Percentiles rank a stretch among this genome's conserved stretches.
Conservation (phyloP, 129 eudicot genomes). For the Apium graveolens region DNA sequence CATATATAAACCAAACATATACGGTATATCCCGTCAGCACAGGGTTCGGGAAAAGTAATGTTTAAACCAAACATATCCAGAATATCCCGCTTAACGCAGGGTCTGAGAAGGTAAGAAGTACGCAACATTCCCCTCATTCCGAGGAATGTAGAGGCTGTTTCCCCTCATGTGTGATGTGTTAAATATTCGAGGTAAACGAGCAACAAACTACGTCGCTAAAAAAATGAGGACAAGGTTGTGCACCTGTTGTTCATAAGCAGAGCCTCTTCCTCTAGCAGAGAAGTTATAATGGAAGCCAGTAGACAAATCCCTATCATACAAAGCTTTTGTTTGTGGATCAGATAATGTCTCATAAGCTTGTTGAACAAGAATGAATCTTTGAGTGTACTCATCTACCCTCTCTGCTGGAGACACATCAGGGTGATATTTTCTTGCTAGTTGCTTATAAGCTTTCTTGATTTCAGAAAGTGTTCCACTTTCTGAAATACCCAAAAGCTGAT, state of each 20-base stretch:
- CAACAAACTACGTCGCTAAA: background rate
- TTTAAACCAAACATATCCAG: too few species aligned
- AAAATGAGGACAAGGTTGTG: too few species aligned
- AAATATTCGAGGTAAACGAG: background rate
- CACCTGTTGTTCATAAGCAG: slow-evolving; percentile 11
- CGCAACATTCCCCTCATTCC: too few species aligned
- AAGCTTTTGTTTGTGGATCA: slow-evolving; percentile 43
- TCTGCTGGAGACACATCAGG: slow-evolving; percentile 67
- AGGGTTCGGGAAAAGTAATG: too few species aligned
- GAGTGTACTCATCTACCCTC: slow-evolving; percentile 35
- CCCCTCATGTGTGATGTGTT: too few species aligned
- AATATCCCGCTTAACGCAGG: too few species aligned
- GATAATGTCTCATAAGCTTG: slow-evolving; percentile 64
- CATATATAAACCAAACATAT: too few species aligned
- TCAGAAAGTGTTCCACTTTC: slow-evolving; percentile 31
- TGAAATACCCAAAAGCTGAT: slow-evolving; percentile 41
- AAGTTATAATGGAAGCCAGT: slow-evolving; percentile 25
- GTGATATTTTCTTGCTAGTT: slow-evolving; percentile 48
- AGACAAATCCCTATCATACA: slow-evolving; percentile 43
- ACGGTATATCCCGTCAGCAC: too few species aligned
- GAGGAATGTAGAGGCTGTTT: too few species aligned
- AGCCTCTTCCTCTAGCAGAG: slow-evolving; percentile 12
- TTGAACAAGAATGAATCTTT: slow-evolving; percentile 43
- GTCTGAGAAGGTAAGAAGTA: too few species aligned
- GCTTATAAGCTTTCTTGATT: slow-evolving; percentile 50